These are phyloP conservation scores for Rhynchospora tenuis DNA, from an alignment of 176 grass and related monocot species.

Conservation along the genomic window DNA sequence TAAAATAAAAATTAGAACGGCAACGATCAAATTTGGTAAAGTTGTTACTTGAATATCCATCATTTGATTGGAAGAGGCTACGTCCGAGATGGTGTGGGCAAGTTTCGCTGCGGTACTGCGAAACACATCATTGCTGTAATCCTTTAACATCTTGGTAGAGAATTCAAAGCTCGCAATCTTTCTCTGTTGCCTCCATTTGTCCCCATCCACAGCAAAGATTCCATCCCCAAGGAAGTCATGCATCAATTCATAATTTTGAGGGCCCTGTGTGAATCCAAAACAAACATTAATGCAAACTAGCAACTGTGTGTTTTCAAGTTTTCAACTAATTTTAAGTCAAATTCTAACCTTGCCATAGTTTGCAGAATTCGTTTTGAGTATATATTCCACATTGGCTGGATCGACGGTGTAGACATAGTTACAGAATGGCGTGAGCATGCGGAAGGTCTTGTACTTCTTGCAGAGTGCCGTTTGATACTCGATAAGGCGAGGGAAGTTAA, in stretches of 20 bases:
- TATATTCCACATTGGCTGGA: slow-evolving; percentile 57
- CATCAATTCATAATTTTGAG: slow-evolving; percentile 19
- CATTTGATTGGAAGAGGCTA: not conserved
- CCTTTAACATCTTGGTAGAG: slow-evolving; percentile 54
- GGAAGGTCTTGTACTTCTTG: slow-evolving; percentile 55
- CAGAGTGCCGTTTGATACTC: slow-evolving; percentile 53
- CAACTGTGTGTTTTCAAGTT: not conserved
- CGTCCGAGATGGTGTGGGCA: slow-evolving; percentile 27
- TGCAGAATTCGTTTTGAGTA: slow-evolving; percentile 69
- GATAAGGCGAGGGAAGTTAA: slow-evolving; percentile 37
- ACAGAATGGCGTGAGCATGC: slow-evolving; percentile 45
- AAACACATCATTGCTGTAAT: slow-evolving; percentile 62
- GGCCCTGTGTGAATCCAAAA: not conserved
- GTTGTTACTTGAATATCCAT: slow-evolving; percentile 38
- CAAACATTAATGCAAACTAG: not conserved
- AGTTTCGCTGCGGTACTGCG: slow-evolving; percentile 51
- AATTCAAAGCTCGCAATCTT: slow-evolving; percentile 69
- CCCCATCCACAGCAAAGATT: slow-evolving; percentile 54
- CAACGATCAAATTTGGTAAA: not conserved
- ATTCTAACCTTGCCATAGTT: slow-evolving; percentile 69
- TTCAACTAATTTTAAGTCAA: not conserved
- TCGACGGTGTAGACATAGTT: slow-evolving; percentile 64
- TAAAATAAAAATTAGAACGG: not conserved
- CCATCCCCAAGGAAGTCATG: slow-evolving; percentile 64
- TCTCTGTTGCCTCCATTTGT: slow-evolving; percentile 61